Conservation (phyloP, 1,284 basidiomycete species). For the Inonotus obliquus region DNA sequence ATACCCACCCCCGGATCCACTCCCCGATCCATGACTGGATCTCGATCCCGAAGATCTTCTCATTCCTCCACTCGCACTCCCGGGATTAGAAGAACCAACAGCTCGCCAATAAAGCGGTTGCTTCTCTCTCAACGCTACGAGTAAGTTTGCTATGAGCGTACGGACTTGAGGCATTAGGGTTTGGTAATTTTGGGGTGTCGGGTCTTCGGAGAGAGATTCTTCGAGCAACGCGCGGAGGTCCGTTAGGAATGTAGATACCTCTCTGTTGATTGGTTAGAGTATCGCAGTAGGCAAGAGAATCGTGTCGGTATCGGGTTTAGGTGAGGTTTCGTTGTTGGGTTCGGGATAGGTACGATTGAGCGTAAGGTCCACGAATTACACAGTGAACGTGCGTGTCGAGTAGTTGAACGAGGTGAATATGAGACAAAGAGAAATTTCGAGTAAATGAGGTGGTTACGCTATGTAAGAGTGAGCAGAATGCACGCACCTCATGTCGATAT, state of each 20-base stretch:
- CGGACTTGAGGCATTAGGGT: constrained; percentile 79
- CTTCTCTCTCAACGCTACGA: constrained; percentile 80
- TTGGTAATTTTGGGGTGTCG: constrained; percentile 69
- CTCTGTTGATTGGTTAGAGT: constrained; percentile 43
- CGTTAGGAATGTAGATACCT: constrained; percentile 75
- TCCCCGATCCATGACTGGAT: constrained; percentile 4
- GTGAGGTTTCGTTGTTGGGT: no score
- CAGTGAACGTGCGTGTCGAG: no score
- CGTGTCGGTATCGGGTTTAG: no score
- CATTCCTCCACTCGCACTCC: background rate
- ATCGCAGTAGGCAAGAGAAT: no score
- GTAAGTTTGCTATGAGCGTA: constrained; percentile 72
- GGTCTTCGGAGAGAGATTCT: constrained; percentile 79
- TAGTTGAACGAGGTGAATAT: background rate
- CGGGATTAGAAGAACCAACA: background rate
- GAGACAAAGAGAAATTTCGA: no score
- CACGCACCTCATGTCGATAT: constrained; percentile 77
- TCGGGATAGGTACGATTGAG: no score
- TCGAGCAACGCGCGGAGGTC: constrained; percentile 85
- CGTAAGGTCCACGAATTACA: no score
- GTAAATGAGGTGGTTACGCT: constrained; percentile 4
- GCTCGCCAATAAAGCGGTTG: constrained; percentile 58
- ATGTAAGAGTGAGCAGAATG: constrained; percentile 1
- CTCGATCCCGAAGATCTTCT: constrained; percentile 1
- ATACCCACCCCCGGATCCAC: background rate